Percentiles rank a stretch among this genome's conserved stretches.
Evolutionary conservation across 768 basidiomycete species (phyloP).

Genomic region (Boletus sp.): DNA sequence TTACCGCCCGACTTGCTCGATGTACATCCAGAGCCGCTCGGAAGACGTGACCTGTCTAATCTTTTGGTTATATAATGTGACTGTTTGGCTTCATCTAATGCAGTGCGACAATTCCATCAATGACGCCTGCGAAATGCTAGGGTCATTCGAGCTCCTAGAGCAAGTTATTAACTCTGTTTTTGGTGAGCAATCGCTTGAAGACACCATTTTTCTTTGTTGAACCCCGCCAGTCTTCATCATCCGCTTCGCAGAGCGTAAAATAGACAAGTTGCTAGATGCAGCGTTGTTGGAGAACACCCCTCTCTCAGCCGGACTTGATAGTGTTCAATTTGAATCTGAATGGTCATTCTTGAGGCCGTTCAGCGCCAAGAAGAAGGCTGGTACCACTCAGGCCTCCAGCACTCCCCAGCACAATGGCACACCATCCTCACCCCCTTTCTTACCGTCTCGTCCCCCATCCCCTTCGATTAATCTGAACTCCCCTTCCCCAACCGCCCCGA

Average conservation of each 20-base stretch:
- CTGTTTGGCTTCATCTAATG: slow-evolving; percentile 87
- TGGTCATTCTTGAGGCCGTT: slow-evolving; percentile 89
- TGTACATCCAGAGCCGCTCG: slow-evolving; percentile 56
- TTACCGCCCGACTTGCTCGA: slow-evolving; percentile 11
- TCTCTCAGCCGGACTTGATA: slow-evolving; percentile 72
- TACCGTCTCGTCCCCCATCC: slow-evolving; percentile 46
- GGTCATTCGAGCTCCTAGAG: slow-evolving; percentile 81
- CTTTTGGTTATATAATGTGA: slow-evolving; percentile 94
- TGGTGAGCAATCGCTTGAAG: slow-evolving; percentile 45
- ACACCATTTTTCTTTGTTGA: slow-evolving; percentile 1
- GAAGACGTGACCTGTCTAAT: slow-evolving; percentile 84
- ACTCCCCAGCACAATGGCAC: slow-evolving; percentile 34
- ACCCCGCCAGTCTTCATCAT: slow-evolving; percentile 80
- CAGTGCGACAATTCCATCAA: slow-evolving; percentile 78
- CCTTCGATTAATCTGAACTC: slow-evolving; percentile 45
- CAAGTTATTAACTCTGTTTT: slow-evolving; percentile 94
- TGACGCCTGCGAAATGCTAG: slow-evolving; percentile 77
- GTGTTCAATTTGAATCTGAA: slow-evolving; percentile 91
- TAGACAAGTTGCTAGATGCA: slow-evolving; percentile 82
- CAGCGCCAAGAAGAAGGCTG: slow-evolving; percentile 53
- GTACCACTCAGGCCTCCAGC: slow-evolving; percentile 24
- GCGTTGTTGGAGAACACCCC: slow-evolving; percentile 81
- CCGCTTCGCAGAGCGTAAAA: slow-evolving; percentile 82
- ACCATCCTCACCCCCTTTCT: slow-evolving; percentile 49
- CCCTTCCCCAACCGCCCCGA: slow-evolving; percentile 45